Evolutionary conservation across 805 yeast genomes (phyloP).

Genomic region (Komagataella populi): DNA sequence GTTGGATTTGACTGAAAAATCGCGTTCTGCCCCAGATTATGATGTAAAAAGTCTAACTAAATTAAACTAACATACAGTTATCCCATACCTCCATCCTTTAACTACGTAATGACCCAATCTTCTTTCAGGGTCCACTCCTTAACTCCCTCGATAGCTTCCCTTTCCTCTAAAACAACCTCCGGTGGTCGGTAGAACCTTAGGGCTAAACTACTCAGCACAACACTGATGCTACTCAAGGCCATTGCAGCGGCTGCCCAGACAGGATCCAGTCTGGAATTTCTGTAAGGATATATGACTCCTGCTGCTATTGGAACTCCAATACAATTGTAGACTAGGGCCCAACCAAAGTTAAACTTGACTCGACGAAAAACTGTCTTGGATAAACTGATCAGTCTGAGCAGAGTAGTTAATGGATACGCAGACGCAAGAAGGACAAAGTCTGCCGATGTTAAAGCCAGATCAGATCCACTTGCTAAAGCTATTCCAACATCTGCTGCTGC

Average conservation of each 20-base stretch:
- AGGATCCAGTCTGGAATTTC: constrained; percentile 40
- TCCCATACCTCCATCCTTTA: too few species aligned
- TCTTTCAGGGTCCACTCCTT: background rate
- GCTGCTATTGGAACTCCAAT: constrained; percentile 54
- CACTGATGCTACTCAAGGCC: constrained; percentile 48
- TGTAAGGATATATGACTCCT: constrained; percentile 47
- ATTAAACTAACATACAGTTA: too few species aligned
- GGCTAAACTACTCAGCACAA: constrained; percentile 40
- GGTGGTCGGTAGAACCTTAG: constrained; percentile 32
- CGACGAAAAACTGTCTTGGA: constrained; percentile 35
- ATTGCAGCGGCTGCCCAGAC: constrained; percentile 60
- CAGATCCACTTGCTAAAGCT: constrained; percentile 67
- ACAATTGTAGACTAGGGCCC: constrained; percentile 45
- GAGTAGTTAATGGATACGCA: constrained; percentile 31
- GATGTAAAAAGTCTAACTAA: background rate
- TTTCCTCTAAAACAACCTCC: constrained; percentile 4
- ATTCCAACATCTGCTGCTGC: constrained; percentile 67
- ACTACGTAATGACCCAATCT: background rate
- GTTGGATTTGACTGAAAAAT: background rate
- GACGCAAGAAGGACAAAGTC: constrained; percentile 57
- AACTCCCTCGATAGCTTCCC: background rate
- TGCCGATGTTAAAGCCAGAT: constrained; percentile 60
- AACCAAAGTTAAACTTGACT: constrained; percentile 42
- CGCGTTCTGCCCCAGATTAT: background rate
- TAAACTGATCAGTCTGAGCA: constrained; percentile 40